Evolutionary conservation across 2,329 filamentous ascomycete species (phyloP).

Genomic region (Colletotrichum trifolii): DNA sequence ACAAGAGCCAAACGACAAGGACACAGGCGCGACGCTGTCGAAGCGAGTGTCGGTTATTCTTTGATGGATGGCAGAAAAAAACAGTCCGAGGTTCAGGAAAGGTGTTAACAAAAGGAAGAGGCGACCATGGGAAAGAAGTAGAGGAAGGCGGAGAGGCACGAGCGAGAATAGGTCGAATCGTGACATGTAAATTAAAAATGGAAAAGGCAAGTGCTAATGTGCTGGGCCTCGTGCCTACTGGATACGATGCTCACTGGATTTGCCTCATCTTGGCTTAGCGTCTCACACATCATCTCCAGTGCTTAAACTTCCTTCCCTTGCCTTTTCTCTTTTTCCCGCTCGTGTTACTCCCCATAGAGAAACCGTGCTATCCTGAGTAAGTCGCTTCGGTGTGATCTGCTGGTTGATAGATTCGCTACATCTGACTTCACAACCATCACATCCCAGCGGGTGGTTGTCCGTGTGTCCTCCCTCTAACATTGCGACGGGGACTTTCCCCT

Average conservation of each 20-base stretch:
- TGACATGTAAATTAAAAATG: conserved; percentile 37
- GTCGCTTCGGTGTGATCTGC: too few species aligned
- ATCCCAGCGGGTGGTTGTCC: neutral
- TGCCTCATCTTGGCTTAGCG: conserved; percentile 36
- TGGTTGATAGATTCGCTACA: conserved; percentile 6
- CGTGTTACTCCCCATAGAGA: too few species aligned
- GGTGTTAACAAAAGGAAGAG: conserved; percentile 4
- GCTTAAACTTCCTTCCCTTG: neutral
- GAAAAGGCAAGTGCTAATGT: conserved; percentile 26
- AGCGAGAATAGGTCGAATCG: conserved; percentile 24
- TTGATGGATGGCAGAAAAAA: conserved; percentile 8
- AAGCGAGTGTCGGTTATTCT: conserved; percentile 23
- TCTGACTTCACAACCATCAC: conserved; percentile 13
- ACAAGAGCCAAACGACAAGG: conserved; percentile 8
- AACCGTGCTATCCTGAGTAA: too few species aligned
- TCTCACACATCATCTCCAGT: conserved; percentile 31
- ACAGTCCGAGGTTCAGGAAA: neutral
- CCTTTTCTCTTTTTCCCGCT: neutral
- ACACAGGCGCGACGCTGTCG: conserved; percentile 25
- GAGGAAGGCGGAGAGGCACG: conserved; percentile 9
- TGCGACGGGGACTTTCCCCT: conserved; percentile 22
- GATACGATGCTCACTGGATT: conserved; percentile 33
- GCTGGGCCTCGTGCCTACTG: conserved; percentile 27
- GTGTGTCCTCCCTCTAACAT: neutral
- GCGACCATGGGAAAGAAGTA: conserved; percentile 13